These are phyloP conservation scores for Ceratobasidium sp. DNA, from an alignment of 1,284 basidiomycete species.

Conservation along the genomic window DNA sequence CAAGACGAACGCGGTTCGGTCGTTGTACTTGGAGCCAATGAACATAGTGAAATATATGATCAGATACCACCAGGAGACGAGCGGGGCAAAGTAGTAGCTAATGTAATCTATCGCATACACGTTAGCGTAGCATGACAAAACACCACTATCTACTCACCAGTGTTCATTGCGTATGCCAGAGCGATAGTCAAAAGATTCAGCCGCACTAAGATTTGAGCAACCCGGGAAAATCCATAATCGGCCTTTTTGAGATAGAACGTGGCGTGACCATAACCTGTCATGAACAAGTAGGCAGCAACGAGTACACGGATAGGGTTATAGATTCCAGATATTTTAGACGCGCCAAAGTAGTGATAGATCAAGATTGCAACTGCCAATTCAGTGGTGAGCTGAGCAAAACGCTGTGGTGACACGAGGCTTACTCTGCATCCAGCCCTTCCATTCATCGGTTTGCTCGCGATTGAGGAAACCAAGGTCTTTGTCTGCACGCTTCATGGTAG, in stretches of 20 bases:
- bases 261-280: conserved; percentile 78
- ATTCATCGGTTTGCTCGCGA: conserved; percentile 90
- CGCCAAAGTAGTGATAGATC: conserved; percentile 88
- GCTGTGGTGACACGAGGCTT: conserved; percentile 46
- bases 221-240: conserved; percentile 78
- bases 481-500: conserved; percentile 70
- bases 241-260: conserved; percentile 84
- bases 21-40: conserved; percentile 75
- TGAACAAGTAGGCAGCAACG: conserved; percentile 86
- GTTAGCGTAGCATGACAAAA: background rate
- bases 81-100: conserved; percentile 85
- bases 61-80: conserved; percentile 84
- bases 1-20: conserved; percentile 68
- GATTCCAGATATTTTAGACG: conserved; percentile 85
- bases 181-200: conserved; percentile 82
- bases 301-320: conserved; percentile 88
- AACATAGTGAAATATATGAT: conserved; percentile 83
- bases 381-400: conserved; percentile 2
- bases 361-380: conserved; percentile 72
- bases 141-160: conserved; percentile 45
- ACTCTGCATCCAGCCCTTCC: conserved; percentile 98
- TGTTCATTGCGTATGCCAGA: conserved; percentile 88
- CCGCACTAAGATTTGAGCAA: conserved; percentile 80
- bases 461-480: conserved; percentile 88
- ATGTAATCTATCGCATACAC: conserved; percentile 63